These are phyloP conservation scores for Buddleja alternifolia DNA, from an alignment of 257 asterid species.

Conservation along the genomic window DNA sequence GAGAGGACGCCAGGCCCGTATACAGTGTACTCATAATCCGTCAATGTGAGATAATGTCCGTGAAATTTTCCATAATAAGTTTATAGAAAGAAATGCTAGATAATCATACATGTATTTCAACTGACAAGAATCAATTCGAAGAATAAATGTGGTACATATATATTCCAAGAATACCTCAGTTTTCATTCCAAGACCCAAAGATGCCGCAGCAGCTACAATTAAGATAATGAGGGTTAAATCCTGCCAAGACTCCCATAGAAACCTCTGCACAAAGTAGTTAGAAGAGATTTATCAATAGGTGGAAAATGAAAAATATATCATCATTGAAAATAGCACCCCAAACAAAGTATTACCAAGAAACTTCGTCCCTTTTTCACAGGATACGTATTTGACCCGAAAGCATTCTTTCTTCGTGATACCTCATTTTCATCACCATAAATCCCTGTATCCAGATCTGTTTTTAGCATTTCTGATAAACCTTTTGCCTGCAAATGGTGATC, in stretches of 20 bases:
- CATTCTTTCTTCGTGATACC: constrained; percentile 53
- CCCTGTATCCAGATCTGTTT: constrained; percentile 68
- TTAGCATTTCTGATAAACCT: constrained; percentile 70
- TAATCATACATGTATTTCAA: not conserved
- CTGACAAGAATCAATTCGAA: not conserved
- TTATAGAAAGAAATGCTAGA: not conserved
- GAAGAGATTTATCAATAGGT: constrained; percentile 17
- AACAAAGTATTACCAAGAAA: constrained; percentile 60
- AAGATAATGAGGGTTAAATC: constrained; percentile 90
- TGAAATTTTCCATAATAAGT: not conserved
- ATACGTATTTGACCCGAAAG: constrained; percentile 85
- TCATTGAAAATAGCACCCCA: constrained; percentile 13
- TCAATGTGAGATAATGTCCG: not conserved
- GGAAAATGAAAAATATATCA: constrained; percentile 18
- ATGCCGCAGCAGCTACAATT: constrained; percentile 80
- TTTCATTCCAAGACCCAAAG: constrained; percentile 85
- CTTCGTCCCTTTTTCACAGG: constrained; percentile 86
- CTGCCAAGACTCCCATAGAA: constrained; percentile 98
- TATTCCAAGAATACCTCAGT: constrained; percentile 59
- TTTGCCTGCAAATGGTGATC: constrained; percentile 51
- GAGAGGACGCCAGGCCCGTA: not conserved
- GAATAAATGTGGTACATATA: constrained; percentile 12
- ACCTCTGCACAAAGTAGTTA: constrained; percentile 50
- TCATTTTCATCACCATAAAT: constrained; percentile 59
- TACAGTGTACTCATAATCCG: not conserved